Percentiles rank a stretch among this genome's conserved stretches.
phyloP scores from a whole-genome alignment of 2,329 filamentous ascomycete genomes.

The Erysiphe pulchra region DNA sequence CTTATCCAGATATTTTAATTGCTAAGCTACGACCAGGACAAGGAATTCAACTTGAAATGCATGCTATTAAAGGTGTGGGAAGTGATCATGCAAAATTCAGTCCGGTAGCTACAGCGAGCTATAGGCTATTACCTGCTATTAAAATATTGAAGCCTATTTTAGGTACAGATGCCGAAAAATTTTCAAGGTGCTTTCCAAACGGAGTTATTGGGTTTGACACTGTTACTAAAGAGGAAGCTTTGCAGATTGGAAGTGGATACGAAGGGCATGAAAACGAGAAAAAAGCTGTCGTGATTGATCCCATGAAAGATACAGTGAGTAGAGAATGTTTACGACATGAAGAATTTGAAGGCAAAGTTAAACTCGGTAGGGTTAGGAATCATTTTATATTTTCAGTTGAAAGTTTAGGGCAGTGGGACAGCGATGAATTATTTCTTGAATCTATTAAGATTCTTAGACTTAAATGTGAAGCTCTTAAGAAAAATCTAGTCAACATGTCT shows the following conservation, averaged over 20 bases:
- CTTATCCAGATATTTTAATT: constrained; percentile 80
- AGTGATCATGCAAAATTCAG: constrained; percentile 94
- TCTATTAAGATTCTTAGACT: constrained; percentile 61
- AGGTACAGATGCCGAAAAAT: constrained; percentile 69
- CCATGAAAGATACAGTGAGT: constrained; percentile 88
- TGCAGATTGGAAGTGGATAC: constrained; percentile 33
- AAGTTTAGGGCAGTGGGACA: constrained; percentile 85
- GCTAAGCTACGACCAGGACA: constrained; percentile 85
- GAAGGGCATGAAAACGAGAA: constrained; percentile 51
- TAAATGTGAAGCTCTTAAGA: constrained; percentile 54
- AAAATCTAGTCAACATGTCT: constrained; percentile 41
- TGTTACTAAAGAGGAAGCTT: constrained; percentile 41
- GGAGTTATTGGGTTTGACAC: constrained; percentile 66
- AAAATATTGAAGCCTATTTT: constrained; percentile 62
- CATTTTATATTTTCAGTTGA: constrained; percentile 96
- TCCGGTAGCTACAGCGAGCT: constrained; percentile 81
- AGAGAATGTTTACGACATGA: constrained; percentile 75
- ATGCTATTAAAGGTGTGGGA: constrained; percentile 86
- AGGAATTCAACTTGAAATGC: constrained; percentile 62
- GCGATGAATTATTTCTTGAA: constrained; percentile 81
- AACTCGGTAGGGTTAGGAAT: constrained; percentile 67
- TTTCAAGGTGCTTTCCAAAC: constrained; percentile 63
- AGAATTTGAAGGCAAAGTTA: constrained; percentile 89
- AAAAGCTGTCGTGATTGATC: constrained; percentile 67
- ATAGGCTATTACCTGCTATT: constrained; percentile 75